These are phyloP conservation scores for Plasmopara viticola DNA, from an alignment of 352 stramenopile genomes.

Conservation along the genomic window DNA sequence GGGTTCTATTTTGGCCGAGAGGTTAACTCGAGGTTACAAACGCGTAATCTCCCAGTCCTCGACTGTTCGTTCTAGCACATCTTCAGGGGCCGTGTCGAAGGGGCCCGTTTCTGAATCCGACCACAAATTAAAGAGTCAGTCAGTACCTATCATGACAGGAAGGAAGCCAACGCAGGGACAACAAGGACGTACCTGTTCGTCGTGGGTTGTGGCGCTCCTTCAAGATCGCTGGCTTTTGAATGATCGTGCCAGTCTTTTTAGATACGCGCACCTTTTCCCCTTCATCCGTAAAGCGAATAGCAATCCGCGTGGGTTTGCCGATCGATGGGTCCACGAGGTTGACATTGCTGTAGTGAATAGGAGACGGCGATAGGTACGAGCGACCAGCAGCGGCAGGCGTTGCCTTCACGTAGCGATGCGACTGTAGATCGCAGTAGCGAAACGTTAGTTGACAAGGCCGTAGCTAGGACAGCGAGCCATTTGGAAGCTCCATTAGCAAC, in stretches of 20 bases:
- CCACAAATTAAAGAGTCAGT: background rate
- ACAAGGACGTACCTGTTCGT: constrained; percentile 51
- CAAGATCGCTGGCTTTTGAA: constrained; percentile 89
- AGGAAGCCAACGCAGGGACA: background rate
- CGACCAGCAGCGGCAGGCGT: constrained; percentile 59
- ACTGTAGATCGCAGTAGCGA: constrained; percentile 11
- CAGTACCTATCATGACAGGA: background rate
- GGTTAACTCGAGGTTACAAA: constrained; percentile 25
- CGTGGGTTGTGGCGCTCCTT: constrained; percentile 82
- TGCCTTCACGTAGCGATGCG: constrained; percentile 76
- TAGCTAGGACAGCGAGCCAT: background rate
- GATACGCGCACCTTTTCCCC: constrained; percentile 93
- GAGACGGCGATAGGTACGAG: constrained; percentile 74
- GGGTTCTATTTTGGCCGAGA: no score
- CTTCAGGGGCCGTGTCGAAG: constrained; percentile 73
- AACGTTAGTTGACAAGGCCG: constrained; percentile 5
- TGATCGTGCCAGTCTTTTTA: constrained; percentile 94
- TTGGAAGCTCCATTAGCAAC: constrained; percentile 2
- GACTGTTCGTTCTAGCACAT: constrained; percentile 76
- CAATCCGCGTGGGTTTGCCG: constrained; percentile 67
- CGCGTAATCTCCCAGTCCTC: constrained; percentile 69
- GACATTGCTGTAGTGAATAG: constrained; percentile 86
- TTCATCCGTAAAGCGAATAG: constrained; percentile 85
- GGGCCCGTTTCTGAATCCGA: constrained; percentile 52
- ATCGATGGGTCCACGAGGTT: constrained; percentile 80